Evolutionary conservation across 2,329 filamentous ascomycete genomes (phyloP).

Genomic region (Scolecobasidium constrictum): DNA sequence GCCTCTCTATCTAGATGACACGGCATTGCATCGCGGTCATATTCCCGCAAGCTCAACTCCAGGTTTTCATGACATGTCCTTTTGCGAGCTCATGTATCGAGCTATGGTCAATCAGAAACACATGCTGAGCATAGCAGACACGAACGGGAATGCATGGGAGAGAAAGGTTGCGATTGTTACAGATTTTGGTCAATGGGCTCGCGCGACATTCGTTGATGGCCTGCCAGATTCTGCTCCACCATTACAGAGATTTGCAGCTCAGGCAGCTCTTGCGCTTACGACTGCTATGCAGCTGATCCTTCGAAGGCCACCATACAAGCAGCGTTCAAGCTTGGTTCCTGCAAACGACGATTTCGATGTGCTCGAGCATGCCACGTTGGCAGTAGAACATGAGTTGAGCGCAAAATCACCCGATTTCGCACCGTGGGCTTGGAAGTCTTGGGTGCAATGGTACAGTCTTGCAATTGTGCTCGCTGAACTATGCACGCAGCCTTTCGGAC

Average conservation of each 20-base stretch:
- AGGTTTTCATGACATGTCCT: slow-evolving; percentile 5
- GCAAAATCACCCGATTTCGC: slow-evolving; percentile 10
- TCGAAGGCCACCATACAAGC: neutral
- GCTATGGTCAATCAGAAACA: slow-evolving; percentile 1
- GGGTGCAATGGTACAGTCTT: slow-evolving; percentile 14
- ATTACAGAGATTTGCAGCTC: slow-evolving; percentile 11
- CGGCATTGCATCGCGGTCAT: neutral
- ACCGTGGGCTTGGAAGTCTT: slow-evolving; percentile 13
- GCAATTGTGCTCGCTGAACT: slow-evolving; percentile 13
- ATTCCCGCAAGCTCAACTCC: slow-evolving; percentile 1
- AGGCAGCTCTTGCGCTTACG: neutral
- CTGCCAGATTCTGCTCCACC: too few species aligned
- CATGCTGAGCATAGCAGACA: neutral
- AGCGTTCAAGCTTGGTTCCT: neutral
- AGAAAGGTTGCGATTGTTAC: neutral
- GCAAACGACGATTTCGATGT: slow-evolving; percentile 2
- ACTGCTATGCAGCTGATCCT: neutral
- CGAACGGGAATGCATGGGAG: neutral
- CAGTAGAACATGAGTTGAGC: neutral
- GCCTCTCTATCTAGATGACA: neutral
- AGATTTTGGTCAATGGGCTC: neutral
- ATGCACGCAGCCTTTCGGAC: neutral
- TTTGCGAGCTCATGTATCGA: slow-evolving; percentile 4
- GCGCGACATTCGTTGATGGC: too few species aligned
- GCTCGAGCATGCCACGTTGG: neutral